Base-by-base conservation (phyloP, 768 basidiomycete genomes). In the Mycena haematopus region DNA sequence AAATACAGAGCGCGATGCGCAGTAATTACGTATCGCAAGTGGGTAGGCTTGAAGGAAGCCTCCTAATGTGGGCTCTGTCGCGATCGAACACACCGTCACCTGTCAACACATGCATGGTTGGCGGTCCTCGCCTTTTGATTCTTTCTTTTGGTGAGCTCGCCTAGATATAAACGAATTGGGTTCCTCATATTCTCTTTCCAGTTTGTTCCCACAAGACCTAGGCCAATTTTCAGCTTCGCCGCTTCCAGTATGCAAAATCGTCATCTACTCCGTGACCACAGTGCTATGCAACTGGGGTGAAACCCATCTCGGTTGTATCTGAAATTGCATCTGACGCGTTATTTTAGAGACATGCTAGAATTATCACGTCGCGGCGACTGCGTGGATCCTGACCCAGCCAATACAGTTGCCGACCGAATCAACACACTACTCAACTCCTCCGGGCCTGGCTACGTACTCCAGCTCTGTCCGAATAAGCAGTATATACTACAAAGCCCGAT, bases 401-500 rank as follows among this genome's bases (percentile, higher is more conserved):
- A 83, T 44, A 85, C 86, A 35, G 84, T 88, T 21, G 87, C 90
- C 4, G 82, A 86, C 70, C 84, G 89, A 21, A 72, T 92, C 60
- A 90, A 92, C 71, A 76, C 72, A 0, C 81, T 88, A 36, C 81
- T 92, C 47, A 85, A 83, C 60, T 82, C 86, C 6, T 86, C 87
- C 21, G 89, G 91, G 14, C 71, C 83, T 45, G 88, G 87, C 25
- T 94, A 86, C 71, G 78, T 79, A 7, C 81, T 95, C 6, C 78
- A 75, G 15, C 80, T 95, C 3, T 95, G 93, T 74, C 86, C 86
- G 1, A 75, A 77, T 31, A 73, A 81, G 56, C 75, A 82, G 51
- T 95, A 95, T 70, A 61, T 82, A 63, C 83, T 94, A 63, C 80
- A 84, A 56, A 82, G 85, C 3, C 87, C 91, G 0, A 80, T 95